A percentile compares a stretch with the other conserved stretches of the same genome.
Conservation (phyloP, 495 filamentous ascomycete species). For the Hypoxylon perforatum region DNA sequence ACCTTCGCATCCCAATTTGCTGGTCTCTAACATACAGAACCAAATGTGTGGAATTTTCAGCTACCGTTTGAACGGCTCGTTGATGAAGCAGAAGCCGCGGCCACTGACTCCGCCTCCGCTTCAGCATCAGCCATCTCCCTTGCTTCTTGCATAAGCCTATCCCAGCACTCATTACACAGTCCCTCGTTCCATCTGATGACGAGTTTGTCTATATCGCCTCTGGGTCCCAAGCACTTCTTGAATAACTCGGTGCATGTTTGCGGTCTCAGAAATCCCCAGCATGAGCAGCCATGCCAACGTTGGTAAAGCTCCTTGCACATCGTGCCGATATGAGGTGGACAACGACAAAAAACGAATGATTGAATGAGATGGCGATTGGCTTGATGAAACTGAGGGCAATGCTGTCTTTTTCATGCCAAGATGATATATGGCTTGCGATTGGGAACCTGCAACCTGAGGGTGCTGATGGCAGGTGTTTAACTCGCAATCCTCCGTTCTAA, state of each 20-base stretch:
- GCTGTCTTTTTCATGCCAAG: conserved; percentile 9
- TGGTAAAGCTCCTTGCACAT: conserved; percentile 50
- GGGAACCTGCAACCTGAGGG: conserved; percentile 11
- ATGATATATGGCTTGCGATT: conserved; percentile 9
- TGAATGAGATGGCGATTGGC: conserved; percentile 1
- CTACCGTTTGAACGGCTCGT: conserved; percentile 19
- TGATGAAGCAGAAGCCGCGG: conserved; percentile 26
- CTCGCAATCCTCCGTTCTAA: conserved; percentile 7
- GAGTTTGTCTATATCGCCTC: conserved; percentile 46
- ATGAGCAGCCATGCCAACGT: conserved; percentile 44
- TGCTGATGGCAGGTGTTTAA: conserved; percentile 1
- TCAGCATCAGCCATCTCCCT: conserved; percentile 48
- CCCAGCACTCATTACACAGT: conserved; percentile 50
- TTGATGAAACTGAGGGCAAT: background rate
- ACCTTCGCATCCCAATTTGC: conserved; percentile 1
- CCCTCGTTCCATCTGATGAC: conserved; percentile 48
- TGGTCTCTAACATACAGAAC: conserved; percentile 3
- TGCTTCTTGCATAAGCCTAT: conserved; percentile 44
- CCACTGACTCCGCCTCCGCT: conserved; percentile 28
- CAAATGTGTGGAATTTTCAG: conserved; percentile 1
- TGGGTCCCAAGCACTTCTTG: conserved; percentile 45
- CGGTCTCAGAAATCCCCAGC: conserved; percentile 46
- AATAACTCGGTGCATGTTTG: conserved; percentile 46
- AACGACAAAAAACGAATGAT: background rate
- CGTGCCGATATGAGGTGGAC: conserved; percentile 3